Base-by-base conservation (phyloP, 306 rosid species). In the Rosa rugosa region DNA sequence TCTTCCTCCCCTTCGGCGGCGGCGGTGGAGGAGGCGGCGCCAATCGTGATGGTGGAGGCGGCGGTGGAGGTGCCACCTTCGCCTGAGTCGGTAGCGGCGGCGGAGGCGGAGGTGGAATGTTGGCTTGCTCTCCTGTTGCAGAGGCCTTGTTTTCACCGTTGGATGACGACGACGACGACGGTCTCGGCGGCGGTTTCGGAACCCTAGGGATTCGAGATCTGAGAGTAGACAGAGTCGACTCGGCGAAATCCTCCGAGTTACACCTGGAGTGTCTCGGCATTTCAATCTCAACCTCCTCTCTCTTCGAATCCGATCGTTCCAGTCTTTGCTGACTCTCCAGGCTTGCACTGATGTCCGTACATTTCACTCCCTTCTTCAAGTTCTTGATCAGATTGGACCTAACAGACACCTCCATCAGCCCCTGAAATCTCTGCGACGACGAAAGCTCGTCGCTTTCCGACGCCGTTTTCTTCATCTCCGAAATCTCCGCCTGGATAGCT, bases 151-250 rank as follows among this genome's bases (percentile, higher is more conserved):
- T 80, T 41, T 77, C 83, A 49, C 69, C 40, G 42, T 60, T 77
- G 10, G 90, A 83, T 2, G 79, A 56, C 18, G 56, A 50, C 34
- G 90, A 82, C 3, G 80, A 73, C 11, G 85, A 83, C 2, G 91
- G 97, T 46, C 76, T 85, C 25, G 99, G 99, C 17, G 99, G 99
- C 20, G 99, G 99, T 63, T 96, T 96, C 5, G 99, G 98, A 77
- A 96, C 94, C 77, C 99, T 86, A 20, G 99, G 97, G 42, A 59
- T 80, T 11, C 98, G 92, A 34, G 99, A 93, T 87, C 92, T 89
- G 75, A 90, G 65, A 42, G 17, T 72, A 46, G 84, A 23, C 14
- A 90, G 68, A 41, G 87, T 46, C 17, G 96, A 74, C 69, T 95
- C 94, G 22, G 80, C 76, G 64, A 91, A 90, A 73, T 96, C 99